Percentiles rank a stretch among this genome's conserved stretches.
Evolutionary conservation across 352 stramenopile species (phyloP).

Genomic region (Phytophthora nicotianae): DNA sequence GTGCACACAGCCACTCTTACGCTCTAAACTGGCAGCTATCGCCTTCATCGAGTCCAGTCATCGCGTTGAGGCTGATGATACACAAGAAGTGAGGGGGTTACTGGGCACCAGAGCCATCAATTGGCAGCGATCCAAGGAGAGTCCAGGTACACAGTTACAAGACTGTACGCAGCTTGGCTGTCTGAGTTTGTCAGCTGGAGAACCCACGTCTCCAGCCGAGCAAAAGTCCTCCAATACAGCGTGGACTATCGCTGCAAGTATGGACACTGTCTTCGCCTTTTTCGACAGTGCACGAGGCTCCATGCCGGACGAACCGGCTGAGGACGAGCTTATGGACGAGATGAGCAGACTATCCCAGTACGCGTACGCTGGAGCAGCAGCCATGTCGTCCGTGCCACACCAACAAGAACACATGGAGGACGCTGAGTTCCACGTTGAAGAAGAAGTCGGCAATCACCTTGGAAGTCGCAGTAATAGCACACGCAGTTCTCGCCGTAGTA

Average conservation of each 20-base stretch:
- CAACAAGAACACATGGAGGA: slow-evolving; percentile 75
- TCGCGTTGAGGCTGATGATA: slow-evolving; percentile 66
- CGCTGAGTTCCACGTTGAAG: slow-evolving; percentile 69
- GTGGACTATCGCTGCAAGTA: slow-evolving; percentile 83
- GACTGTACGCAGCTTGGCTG: slow-evolving; percentile 77
- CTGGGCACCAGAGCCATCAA: slow-evolving; percentile 81
- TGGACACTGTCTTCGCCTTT: slow-evolving; percentile 87
- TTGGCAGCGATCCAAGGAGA: slow-evolving; percentile 79
- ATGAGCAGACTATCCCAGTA: slow-evolving; percentile 80
- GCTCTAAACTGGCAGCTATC: slow-evolving; percentile 69
- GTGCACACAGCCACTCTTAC: slow-evolving; percentile 66
- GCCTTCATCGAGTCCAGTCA: slow-evolving; percentile 88
- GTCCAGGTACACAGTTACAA: slow-evolving; percentile 67
- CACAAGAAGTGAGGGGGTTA: slow-evolving; percentile 65
- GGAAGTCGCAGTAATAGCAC: slow-evolving; percentile 42
- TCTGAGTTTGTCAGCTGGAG: slow-evolving; percentile 75
- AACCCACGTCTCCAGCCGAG: slow-evolving; percentile 58
- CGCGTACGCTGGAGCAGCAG: slow-evolving; percentile 63
- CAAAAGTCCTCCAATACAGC: slow-evolving; percentile 82
- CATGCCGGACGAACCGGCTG: slow-evolving; percentile 73
- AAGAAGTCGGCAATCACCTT: slow-evolving; percentile 31
- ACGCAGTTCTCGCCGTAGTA: slow-evolving; percentile 62
- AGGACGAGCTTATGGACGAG: slow-evolving; percentile 81
- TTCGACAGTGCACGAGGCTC: slow-evolving; percentile 82
- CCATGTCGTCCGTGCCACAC: slow-evolving; percentile 53